These are phyloP conservation scores for Sedum album DNA, from an alignment of 164 flowering plant species.

Conservation along the genomic window DNA sequence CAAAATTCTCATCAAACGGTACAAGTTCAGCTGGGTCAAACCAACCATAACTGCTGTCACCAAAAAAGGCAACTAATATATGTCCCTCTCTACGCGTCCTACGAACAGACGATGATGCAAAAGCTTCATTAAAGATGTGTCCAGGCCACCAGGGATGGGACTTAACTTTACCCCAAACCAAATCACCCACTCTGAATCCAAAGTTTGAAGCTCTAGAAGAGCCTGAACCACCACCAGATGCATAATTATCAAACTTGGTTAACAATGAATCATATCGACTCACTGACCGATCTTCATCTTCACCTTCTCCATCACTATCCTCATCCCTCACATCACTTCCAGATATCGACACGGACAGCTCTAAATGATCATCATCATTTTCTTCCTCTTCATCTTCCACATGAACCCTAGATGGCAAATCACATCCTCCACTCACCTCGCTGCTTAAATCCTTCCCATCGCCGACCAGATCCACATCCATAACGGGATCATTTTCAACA, in stretches of 20 bases:
- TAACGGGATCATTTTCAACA: slow-evolving; percentile 1
- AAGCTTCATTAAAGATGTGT: slow-evolving; percentile 59
- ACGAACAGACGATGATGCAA: slow-evolving; percentile 63
- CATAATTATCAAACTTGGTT: slow-evolving; percentile 44
- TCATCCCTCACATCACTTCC: slow-evolving; percentile 9
- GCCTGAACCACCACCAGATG: slow-evolving; percentile 24
- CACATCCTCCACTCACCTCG: background rate
- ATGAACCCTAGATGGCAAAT: slow-evolving; percentile 12
- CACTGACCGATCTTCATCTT: slow-evolving; percentile 10
- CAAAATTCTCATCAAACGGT: slow-evolving; percentile 59
- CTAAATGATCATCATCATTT: slow-evolving; percentile 7
- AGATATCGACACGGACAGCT: slow-evolving; percentile 7
- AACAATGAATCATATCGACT: slow-evolving; percentile 26
- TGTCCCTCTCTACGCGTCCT: slow-evolving; percentile 56
- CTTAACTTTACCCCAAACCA: slow-evolving; percentile 98
- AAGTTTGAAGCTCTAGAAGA: slow-evolving; percentile 23
- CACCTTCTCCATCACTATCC: slow-evolving; percentile 6
- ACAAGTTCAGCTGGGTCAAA: slow-evolving; percentile 77
- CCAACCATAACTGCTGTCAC: slow-evolving; percentile 99
- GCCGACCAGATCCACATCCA: slow-evolving; percentile 11
- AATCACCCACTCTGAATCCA: slow-evolving; percentile 56
- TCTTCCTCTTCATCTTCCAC: background rate
- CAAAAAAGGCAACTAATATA: slow-evolving; percentile 89
- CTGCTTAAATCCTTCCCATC: background rate
- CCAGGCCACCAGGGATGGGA: slow-evolving; percentile 99